These are phyloP conservation scores for Pythium phragmiticola DNA, from an alignment of 352 stramenopile genomes.

Conservation along the genomic window DNA sequence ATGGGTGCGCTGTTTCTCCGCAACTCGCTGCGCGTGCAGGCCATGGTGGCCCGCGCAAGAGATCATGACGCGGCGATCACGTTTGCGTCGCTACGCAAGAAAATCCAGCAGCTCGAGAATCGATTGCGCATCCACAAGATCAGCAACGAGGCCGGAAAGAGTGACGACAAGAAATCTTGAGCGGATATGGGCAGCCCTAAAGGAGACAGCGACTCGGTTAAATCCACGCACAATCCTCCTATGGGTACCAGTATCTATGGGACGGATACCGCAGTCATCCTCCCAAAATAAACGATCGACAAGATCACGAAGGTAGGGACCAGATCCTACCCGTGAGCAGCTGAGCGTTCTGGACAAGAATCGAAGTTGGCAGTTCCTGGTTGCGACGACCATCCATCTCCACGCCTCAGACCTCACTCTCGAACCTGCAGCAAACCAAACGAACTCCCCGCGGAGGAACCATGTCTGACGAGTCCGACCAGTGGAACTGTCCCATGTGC, in stretches of 20 bases:
- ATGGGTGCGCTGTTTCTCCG: conserved; percentile 49
- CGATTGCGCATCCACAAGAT: conserved; percentile 53
- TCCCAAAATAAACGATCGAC: too few species aligned
- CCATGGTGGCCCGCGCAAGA: conserved; percentile 41
- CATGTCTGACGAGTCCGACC: conserved; percentile 31
- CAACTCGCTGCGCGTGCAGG: conserved; percentile 53
- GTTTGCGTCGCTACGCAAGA: conserved; percentile 51
- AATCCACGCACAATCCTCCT: too few species aligned
- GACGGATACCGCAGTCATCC: too few species aligned
- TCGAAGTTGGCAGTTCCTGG: background rate
- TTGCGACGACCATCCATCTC: background rate
- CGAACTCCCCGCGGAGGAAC: background rate
- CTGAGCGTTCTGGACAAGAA: background rate
- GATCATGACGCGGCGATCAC: conserved; percentile 52
- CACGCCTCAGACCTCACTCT: background rate
- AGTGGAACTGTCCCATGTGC: conserved; percentile 56
- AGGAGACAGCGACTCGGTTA: background rate
- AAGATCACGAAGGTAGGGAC: too few species aligned
- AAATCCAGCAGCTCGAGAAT: conserved; percentile 67
- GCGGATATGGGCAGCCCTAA: too few species aligned
- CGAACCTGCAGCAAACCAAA: background rate
- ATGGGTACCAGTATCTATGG: too few species aligned
- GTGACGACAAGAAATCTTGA: background rate
- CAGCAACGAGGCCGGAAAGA: conserved; percentile 1
- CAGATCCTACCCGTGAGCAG: too few species aligned